Base-by-base conservation (phyloP, 192 early-diverging fungal genomes). In the Tieghemiomyces parasiticus region DNA sequence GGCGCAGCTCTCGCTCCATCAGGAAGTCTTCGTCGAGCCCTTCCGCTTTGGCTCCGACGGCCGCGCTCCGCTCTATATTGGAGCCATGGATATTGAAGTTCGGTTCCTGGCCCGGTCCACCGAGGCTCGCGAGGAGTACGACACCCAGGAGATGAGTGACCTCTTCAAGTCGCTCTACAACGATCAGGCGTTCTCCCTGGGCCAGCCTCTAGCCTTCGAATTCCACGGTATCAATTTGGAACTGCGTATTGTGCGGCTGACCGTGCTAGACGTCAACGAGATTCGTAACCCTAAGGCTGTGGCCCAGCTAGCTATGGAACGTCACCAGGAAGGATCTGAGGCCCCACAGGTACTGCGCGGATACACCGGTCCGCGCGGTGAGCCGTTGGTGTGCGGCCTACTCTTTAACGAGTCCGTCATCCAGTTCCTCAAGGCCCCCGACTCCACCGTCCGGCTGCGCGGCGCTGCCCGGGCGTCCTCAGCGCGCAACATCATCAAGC, bases 151-250 rank as follows among this genome's bases (percentile, higher is more conserved):
- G 42, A 76, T 93, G 63, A 73, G 78, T 28, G 67, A 79, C 50
- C 63, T 78, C 8, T 80, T 91, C 51, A 55, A 61, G n/a, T 51
- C 65, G 29, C 76, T 82, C 35, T 93, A 91, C 63, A 75, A 83
- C 45, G 81, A 83, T 51, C 89, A 93, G 78, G 82, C 93, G 16
- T 87, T 96, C 55, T 66, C 82, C 16, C 69, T 71, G 4, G 85
- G 81, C 22, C 92, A 97, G 62, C 75, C 74, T 8, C 55, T 93
- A 48, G 77, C 88, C 4, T 79, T 93, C 58, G 94, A 97, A 35
- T 92, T 84, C 68, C 78, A 84, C 52, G 91, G 87, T 9, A 67
- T 79, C 54, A 83, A 85, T 49, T 65, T 95, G 25, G 44, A 67
- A 16, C 61, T 76, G 50, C 64, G 69, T 3, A 75, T 80, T 2